Conservation (phyloP, 2,329 filamentous ascomycete species). For the Alternaria arborescens region DNA sequence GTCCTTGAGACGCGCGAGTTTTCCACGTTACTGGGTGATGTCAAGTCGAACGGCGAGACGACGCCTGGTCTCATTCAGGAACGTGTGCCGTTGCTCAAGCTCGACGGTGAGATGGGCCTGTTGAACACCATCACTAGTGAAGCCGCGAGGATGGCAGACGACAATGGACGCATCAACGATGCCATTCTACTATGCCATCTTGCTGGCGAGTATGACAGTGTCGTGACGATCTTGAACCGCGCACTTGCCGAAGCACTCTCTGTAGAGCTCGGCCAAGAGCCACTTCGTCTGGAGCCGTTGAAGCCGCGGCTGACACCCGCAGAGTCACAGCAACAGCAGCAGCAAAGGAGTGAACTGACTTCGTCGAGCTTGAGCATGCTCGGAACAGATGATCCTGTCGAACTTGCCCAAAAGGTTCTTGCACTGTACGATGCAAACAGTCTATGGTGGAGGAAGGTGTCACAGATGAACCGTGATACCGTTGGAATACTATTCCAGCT, state of each 20-base stretch:
- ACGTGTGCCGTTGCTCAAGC: conserved; percentile 79
- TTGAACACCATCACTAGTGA: conserved; percentile 91
- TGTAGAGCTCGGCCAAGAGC: conserved; percentile 83
- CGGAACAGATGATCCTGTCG: conserved; percentile 71
- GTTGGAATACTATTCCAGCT: conserved; percentile 68
- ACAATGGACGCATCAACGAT: conserved; percentile 91
- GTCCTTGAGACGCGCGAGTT: conserved; percentile 98
- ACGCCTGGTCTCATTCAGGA: conserved; percentile 89
- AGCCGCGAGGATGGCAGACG: conserved; percentile 90
- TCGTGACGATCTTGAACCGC: conserved; percentile 88
- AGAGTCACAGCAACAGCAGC: conserved; percentile 44
- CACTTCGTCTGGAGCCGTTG: conserved; percentile 78
- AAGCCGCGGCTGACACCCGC: conserved; percentile 68
- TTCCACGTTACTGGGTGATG: conserved; percentile 90
- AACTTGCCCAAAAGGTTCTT: conserved; percentile 70
- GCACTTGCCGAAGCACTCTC: conserved; percentile 89
- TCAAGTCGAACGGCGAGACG: conserved; percentile 82
- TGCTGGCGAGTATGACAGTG: conserved; percentile 92
- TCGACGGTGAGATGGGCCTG: conserved; percentile 83
- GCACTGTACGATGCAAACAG: conserved; percentile 68
- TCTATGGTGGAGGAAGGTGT: conserved; percentile 68
- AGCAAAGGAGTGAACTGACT: conserved; percentile 38
- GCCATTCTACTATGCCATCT: conserved; percentile 94
- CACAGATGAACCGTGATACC: conserved; percentile 64
- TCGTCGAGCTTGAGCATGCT: conserved; percentile 68